phyloP scores from a whole-genome alignment of 352 stramenopile genomes.

The Phytophthora citricola region DNA sequence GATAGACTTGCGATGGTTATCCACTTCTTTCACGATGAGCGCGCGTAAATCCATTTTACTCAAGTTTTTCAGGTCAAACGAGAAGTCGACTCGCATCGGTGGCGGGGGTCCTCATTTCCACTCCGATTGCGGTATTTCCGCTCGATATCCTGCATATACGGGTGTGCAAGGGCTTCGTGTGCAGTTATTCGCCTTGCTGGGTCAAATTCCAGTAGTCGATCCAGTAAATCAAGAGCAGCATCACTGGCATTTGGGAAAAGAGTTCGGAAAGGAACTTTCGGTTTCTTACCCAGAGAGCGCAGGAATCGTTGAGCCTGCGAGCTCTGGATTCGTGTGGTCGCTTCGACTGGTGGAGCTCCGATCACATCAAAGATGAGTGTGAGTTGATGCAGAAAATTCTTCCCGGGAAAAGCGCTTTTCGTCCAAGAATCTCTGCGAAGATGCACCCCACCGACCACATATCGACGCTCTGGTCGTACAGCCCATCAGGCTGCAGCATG shows the following conservation, averaged over 20 bases:
- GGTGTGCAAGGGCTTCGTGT: slow-evolving; percentile 66
- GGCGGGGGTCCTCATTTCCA: slow-evolving; percentile 44
- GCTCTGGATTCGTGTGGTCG: slow-evolving; percentile 67
- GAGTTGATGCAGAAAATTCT: slow-evolving; percentile 86
- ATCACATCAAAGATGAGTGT: slow-evolving; percentile 83
- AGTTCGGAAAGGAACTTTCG: slow-evolving; percentile 54
- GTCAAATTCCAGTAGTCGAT: slow-evolving; percentile 74
- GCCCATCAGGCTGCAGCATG: slow-evolving; percentile 90
- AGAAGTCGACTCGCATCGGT: slow-evolving; percentile 59
- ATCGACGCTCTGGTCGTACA: slow-evolving; percentile 90
- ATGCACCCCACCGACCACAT: slow-evolving; percentile 93
- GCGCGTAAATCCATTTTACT: slow-evolving; percentile 70
- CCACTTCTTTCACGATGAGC: slow-evolving; percentile 77
- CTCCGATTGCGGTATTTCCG: slow-evolving; percentile 57
- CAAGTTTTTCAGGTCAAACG: slow-evolving; percentile 79
- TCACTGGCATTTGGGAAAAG: slow-evolving; percentile 64
- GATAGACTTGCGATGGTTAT: slow-evolving; percentile 50
- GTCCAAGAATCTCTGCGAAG: slow-evolving; percentile 79
- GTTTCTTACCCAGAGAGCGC: slow-evolving; percentile 64
- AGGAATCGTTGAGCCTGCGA: slow-evolving; percentile 77
- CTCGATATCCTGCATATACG: slow-evolving; percentile 79
- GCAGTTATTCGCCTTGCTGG: slow-evolving; percentile 59
- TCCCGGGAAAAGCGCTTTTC: slow-evolving; percentile 78
- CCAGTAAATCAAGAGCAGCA: slow-evolving; percentile 67
- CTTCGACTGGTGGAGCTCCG: slow-evolving; percentile 56